A percentile compares a stretch with the other conserved stretches of the same genome.
phyloP scores from a whole-genome alignment of 352 stramenopile species.

The Phytophthora palmivora region DNA sequence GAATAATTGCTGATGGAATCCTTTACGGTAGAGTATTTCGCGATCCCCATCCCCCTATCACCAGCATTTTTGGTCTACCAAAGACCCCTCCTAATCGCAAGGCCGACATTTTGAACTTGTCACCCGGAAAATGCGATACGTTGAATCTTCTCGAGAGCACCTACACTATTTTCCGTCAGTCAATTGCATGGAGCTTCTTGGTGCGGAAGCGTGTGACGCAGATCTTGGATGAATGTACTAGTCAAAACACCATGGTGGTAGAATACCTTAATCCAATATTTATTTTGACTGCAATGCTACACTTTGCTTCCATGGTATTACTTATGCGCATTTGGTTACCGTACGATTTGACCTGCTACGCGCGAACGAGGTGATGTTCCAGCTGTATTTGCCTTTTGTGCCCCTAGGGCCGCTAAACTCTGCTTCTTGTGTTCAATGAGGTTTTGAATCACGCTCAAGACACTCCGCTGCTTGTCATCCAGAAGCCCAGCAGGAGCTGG shows the following conservation, averaged over 20 bases:
- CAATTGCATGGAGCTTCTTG: constrained; percentile 83
- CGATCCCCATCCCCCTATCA: constrained; percentile 9
- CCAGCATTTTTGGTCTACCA: constrained; percentile 45
- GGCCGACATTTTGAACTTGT: constrained; percentile 27
- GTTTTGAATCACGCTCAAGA: constrained; percentile 78
- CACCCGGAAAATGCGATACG: constrained; percentile 54
- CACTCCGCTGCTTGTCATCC: constrained; percentile 70
- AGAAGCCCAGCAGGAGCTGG: constrained; percentile 15
- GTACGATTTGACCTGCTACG: constrained; percentile 29
- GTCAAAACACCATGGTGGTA: constrained; percentile 11
- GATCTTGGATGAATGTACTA: constrained; percentile 49
- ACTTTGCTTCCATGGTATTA: background rate
- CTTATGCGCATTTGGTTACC: constrained; percentile 7
- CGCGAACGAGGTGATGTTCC: constrained; percentile 18
- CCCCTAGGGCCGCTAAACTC: constrained; percentile 59
- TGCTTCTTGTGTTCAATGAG: constrained; percentile 85
- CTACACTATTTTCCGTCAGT: constrained; percentile 81
- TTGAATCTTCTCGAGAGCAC: constrained; percentile 55
- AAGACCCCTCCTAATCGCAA: constrained; percentile 8
- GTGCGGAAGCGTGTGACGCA: constrained; percentile 60
- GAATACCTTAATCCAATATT: constrained; percentile 35
- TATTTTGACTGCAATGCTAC: constrained; percentile 27
- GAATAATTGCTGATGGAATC: constrained; percentile 69
- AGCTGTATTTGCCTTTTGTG: constrained; percentile 20
- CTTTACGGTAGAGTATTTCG: constrained; percentile 62